phyloP scores from a whole-genome alignment of 805 yeast species.

The Candida silvicultrix region DNA sequence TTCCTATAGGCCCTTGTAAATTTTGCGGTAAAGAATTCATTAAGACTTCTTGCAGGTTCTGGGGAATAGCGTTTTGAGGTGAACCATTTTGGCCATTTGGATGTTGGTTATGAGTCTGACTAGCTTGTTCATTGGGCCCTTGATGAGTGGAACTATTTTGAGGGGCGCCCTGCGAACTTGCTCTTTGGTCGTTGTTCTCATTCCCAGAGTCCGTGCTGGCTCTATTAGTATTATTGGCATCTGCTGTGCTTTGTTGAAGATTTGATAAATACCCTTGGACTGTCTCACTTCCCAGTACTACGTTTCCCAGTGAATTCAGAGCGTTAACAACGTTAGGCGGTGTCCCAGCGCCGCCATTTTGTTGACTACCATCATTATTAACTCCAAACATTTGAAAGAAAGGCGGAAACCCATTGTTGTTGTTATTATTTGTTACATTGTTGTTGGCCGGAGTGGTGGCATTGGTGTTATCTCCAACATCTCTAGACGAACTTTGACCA shows the following conservation, averaged over 20 bases:
- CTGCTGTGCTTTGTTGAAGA: not conserved
- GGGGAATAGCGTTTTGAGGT: no score
- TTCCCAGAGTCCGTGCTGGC: no score
- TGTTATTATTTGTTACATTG: not conserved
- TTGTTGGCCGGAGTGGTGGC: not conserved
- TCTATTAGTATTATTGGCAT: not conserved
- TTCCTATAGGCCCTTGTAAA: not conserved
- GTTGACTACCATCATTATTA: not conserved
- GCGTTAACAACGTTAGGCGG: not conserved
- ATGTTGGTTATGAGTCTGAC: not conserved
- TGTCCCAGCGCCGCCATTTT: not conserved
- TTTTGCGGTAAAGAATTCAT: not conserved
- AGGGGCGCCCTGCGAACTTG: no score
- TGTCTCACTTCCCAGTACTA: not conserved
- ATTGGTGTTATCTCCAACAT: not conserved
- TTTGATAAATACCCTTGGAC: not conserved
- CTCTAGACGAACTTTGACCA: no score
- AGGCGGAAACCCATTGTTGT: not conserved
- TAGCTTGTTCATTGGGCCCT: not conserved
- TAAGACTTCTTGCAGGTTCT: not conserved
- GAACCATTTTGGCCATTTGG: no score
- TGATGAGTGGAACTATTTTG: not conserved
- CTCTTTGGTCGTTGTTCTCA: not conserved
- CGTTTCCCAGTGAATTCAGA: not conserved
- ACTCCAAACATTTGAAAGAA: not conserved